These are phyloP conservation scores for Lizonia empirigonia DNA, from an alignment of 2,329 filamentous ascomycete genomes.

Conservation along the genomic window DNA sequence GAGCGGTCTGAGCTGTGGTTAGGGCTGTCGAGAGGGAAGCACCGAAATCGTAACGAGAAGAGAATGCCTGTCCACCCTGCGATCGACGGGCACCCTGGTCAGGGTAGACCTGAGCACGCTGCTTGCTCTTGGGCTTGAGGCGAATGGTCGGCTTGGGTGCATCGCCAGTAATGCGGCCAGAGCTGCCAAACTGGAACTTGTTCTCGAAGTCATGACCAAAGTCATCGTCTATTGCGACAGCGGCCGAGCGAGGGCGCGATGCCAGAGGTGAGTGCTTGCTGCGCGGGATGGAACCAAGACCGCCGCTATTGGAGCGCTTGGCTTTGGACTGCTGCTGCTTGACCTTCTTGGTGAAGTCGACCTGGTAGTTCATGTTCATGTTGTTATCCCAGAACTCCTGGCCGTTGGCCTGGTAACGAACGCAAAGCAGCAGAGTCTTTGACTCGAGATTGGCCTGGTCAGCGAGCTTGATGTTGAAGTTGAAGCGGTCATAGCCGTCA, in stretches of 20 bases:
- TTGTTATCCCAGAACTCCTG: constrained; percentile 98
- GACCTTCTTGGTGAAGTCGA: constrained; percentile 86
- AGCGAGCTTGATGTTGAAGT: constrained; percentile 89
- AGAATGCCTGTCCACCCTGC: constrained; percentile 73
- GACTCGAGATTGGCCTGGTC: constrained; percentile 89
- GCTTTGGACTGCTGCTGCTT: constrained; percentile 56
- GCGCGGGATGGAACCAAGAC: constrained; percentile 57
- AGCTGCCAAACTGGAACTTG: constrained; percentile 53
- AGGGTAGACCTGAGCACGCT: constrained; percentile 61
- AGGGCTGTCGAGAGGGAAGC: constrained; percentile 87
- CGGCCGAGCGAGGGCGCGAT: constrained; percentile 55
- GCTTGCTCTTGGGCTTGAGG: constrained; percentile 71
- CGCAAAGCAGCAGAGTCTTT: constrained; percentile 91
- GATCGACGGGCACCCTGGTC: constrained; percentile 58
- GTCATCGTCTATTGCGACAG: constrained; percentile 66
- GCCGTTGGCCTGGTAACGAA: constrained; percentile 83
- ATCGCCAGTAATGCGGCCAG: constrained; percentile 58
- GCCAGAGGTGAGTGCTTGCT: constrained; percentile 56
- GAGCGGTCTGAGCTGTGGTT: constrained; percentile 70
- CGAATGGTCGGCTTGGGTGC: constrained; percentile 64
- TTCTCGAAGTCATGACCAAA: constrained; percentile 66
- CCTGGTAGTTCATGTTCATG: constrained; percentile 81
- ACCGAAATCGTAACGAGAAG: constrained; percentile 93
- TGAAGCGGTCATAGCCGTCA: constrained; percentile 83
- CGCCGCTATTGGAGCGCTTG: constrained; percentile 54